Evolutionary conservation across 2,329 filamentous ascomycete genomes (phyloP).

Genomic region (Ascomycota sp.): DNA sequence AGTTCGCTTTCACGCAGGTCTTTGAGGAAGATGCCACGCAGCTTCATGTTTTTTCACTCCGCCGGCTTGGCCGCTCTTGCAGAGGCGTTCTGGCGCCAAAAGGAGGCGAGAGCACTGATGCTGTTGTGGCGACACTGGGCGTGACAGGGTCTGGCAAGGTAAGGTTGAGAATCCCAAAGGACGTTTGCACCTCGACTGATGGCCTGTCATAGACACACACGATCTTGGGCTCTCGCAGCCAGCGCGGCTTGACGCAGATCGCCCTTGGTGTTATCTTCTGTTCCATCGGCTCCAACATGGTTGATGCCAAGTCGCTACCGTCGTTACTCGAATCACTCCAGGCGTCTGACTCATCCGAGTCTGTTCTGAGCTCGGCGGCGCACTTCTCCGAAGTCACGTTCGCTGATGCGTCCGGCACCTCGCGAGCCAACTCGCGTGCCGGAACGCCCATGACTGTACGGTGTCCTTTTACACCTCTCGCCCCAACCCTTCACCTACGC

Average conservation of each 20-base stretch:
- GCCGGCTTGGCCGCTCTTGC: conserved; percentile 57
- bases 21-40: conserved; percentile 77
- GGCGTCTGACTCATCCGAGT: conserved; percentile 63
- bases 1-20: conserved; percentile 83
- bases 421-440: conserved; percentile 41
- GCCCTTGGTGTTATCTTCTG: conserved; percentile 77
- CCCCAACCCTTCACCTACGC: conserved; percentile 6
- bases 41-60: conserved; percentile 71
- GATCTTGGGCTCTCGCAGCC: conserved; percentile 69
- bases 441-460: conserved; percentile 51
- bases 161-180: neutral
- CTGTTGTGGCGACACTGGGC: conserved; percentile 73
- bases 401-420: conserved; percentile 37
- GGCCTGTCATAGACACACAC: conserved; percentile 56
- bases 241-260: conserved; percentile 82
- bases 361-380: conserved; percentile 51
- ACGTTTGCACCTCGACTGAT: neutral
- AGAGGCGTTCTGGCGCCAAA: conserved; percentile 54
- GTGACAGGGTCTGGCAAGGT: conserved; percentile 96
- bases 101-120: conserved; percentile 67
- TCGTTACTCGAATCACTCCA: conserved; percentile 53
- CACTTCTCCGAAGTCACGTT: conserved; percentile 65
- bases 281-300: conserved; percentile 53
- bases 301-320: conserved; percentile 36
- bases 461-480: conserved; percentile 12